A percentile compares a stretch with the other conserved stretches of the same genome.
Conservation (phyloP, 768 basidiomycete genomes). For the Mycena rosella region DNA sequence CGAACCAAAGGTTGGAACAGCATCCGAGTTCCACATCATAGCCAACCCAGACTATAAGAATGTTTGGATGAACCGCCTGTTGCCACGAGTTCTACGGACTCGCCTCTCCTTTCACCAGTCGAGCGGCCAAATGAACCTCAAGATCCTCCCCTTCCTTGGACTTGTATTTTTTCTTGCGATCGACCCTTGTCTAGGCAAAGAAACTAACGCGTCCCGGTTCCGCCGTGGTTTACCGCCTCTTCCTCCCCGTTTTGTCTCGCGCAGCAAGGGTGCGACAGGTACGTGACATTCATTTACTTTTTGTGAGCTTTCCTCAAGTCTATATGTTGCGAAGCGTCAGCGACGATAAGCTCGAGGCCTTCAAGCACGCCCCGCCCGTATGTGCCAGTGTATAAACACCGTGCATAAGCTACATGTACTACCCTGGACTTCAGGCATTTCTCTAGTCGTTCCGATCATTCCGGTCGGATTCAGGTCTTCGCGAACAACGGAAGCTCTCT, state of each 20-base stretch:
- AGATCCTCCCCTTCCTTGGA: conserved; percentile 10
- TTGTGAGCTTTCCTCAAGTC: not conserved
- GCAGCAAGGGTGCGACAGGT: conserved; percentile 14
- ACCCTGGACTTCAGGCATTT: not conserved
- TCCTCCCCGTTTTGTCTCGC: conserved; percentile 22
- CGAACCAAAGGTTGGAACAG: not conserved
- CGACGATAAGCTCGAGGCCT: conserved; percentile 21
- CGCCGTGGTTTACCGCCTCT: conserved; percentile 32
- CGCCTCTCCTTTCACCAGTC: conserved; percentile 1
- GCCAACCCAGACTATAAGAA: not conserved
- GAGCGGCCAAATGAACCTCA: conserved; percentile 9
- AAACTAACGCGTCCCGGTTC: conserved; percentile 35
- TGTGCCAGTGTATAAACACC: not conserved
- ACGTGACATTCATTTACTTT: not conserved
- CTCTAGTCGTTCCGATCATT: not conserved
- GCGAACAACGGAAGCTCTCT: conserved; percentile 27
- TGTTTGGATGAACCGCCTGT: not conserved
- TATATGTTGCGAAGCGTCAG: not conserved
- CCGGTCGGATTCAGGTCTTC: conserved; percentile 26
- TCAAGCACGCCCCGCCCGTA: conserved; percentile 17
- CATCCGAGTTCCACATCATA: not conserved
- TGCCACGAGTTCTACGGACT: conserved; percentile 20
- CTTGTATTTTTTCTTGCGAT: conserved; percentile 14
- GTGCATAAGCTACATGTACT: not conserved
- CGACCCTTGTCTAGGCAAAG: conserved; percentile 18